A percentile compares a stretch with the other conserved stretches of the same genome.
phyloP scores from a whole-genome alignment of 164 flowering plant genomes.

The Magnolia kwangsiensis region DNA sequence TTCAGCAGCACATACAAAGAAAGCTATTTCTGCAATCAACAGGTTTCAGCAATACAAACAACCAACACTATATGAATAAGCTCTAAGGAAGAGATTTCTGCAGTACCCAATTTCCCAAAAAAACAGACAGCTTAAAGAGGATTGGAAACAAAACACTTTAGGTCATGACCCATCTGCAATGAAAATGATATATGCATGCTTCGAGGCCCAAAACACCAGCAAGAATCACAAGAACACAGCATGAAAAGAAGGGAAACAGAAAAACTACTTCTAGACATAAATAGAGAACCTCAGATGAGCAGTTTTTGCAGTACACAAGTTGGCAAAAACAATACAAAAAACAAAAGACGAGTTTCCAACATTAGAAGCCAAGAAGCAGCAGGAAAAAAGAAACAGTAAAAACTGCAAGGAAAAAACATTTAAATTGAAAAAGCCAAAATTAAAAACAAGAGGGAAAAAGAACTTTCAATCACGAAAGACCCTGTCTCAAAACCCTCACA shows the following conservation, averaged over 20 bases:
- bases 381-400: background rate
- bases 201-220: background rate
- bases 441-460: background rate
- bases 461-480: background rate
- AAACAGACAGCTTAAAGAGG: background rate
- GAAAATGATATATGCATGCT: background rate
- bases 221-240: background rate
- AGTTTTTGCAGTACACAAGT: background rate
- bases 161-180: background rate
- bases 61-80: background rate
- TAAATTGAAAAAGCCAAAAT: no score
- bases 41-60: background rate
- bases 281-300: background rate
- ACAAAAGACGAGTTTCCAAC: background rate
- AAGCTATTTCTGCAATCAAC: background rate
- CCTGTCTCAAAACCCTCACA: background rate
- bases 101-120: background rate
- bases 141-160: background rate
- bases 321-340: background rate
- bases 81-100: background rate
- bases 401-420: background rate
- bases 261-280: background rate
- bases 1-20: background rate
- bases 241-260: background rate
- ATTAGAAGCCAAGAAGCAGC: background rate